phyloP scores from a whole-genome alignment of 192 early-diverging fungal genomes.

The Umbelopsis ramanniana region DNA sequence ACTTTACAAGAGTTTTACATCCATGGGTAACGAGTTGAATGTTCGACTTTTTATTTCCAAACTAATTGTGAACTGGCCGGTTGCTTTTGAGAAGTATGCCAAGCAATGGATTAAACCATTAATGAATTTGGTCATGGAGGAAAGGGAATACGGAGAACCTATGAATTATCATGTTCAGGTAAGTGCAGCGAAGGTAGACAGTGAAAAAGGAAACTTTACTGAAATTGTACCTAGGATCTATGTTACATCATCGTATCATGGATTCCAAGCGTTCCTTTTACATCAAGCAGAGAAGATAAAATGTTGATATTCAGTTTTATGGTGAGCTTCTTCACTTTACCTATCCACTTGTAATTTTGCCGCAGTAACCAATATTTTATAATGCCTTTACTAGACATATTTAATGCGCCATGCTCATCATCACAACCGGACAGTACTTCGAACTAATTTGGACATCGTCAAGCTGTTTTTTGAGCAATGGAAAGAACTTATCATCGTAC shows the following conservation, averaged over 20 bases:
- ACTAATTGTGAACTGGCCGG: conserved; percentile 66
- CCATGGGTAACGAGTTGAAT: conserved; percentile 51
- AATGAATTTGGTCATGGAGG: conserved; percentile 56
- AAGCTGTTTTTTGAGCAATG: conserved; percentile 69
- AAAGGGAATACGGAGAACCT: conserved; percentile 54
- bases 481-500: conserved; percentile 59
- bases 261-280: conserved; percentile 32
- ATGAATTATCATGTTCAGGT: conserved; percentile 78
- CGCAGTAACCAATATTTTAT: background rate
- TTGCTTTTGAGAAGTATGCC: conserved; percentile 63
- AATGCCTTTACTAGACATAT: conserved; percentile 38
- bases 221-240: conserved; percentile 52
- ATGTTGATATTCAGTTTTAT: conserved; percentile 47
- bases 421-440: conserved; percentile 34
- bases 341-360: background rate
- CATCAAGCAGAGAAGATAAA: background rate
- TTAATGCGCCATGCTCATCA: conserved; percentile 51
- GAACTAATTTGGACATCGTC: conserved; percentile 64
- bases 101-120: conserved; percentile 63
- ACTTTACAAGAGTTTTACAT: conserved; percentile 52
- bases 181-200: conserved; percentile 7
- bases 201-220: background rate
- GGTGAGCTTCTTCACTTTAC: conserved; percentile 32
- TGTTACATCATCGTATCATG: conserved; percentile 69
- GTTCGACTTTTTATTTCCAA: conserved; percentile 67